Conservation (phyloP, 768 basidiomycete genomes). For the Phylloporus sp. region DNA sequence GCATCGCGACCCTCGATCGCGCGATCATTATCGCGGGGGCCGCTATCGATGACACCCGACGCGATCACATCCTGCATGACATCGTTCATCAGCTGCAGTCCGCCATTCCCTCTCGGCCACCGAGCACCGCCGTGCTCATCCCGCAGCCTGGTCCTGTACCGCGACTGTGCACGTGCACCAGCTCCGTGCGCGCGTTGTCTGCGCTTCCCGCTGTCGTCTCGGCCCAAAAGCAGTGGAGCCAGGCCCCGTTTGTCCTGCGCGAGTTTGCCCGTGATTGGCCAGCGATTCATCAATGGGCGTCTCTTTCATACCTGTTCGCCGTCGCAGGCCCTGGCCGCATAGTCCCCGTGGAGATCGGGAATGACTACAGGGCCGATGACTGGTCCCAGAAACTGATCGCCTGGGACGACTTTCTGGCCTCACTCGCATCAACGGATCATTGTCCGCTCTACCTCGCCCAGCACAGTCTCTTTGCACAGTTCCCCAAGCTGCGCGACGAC, state of each 20-base stretch:
- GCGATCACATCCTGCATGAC: slow-evolving; percentile 53
- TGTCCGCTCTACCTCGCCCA: slow-evolving; percentile 88
- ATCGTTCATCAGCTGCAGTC: slow-evolving; percentile 62
- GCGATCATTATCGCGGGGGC: slow-evolving; percentile 80
- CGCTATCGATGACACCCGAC: slow-evolving; percentile 55
- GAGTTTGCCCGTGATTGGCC: slow-evolving; percentile 71
- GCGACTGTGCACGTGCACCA: slow-evolving; percentile 9
- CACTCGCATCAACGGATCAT: slow-evolving; percentile 33
- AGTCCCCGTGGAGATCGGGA: slow-evolving; percentile 88
- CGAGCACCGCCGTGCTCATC: slow-evolving; percentile 7
- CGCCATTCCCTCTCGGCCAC: slow-evolving; percentile 3
- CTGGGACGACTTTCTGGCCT: slow-evolving; percentile 72
- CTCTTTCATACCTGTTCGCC: slow-evolving; percentile 60
- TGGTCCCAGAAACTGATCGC: slow-evolving; percentile 81
- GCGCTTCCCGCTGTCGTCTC: slow-evolving; percentile 53
- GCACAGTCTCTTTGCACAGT: slow-evolving; percentile 80
- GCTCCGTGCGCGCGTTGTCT: slow-evolving; percentile 38
- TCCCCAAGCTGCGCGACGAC: slow-evolving; percentile 72
- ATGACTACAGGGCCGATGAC: slow-evolving; percentile 70
- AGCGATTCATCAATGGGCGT: slow-evolving; percentile 72
- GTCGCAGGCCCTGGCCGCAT: slow-evolving; percentile 77
- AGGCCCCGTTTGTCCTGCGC: slow-evolving; percentile 70
- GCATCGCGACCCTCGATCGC: slow-evolving; percentile 65
- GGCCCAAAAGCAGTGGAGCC: slow-evolving; percentile 45
- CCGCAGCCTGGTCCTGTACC: not conserved